phyloP scores from a whole-genome alignment of 768 basidiomycete genomes.

The Tephrocybe rancida region DNA sequence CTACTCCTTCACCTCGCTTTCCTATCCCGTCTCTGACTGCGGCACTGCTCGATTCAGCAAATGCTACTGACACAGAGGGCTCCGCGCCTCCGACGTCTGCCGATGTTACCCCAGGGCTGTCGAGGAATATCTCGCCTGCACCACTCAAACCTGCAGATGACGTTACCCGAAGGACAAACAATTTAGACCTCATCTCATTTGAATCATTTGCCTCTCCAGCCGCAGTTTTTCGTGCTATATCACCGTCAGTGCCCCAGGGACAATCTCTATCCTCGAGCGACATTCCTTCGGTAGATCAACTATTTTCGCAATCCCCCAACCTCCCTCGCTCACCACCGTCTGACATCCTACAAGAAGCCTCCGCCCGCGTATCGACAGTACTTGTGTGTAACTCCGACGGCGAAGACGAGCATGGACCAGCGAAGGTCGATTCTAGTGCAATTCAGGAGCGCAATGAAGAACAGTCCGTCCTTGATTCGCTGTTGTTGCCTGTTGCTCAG shows the following conservation, averaged over 20 bases:
- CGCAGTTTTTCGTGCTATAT: conserved; percentile 18
- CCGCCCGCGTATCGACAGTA: not conserved
- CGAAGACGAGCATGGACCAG: not conserved
- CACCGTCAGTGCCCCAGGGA: conserved; percentile 15
- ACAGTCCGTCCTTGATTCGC: not conserved
- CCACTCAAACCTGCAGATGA: not conserved
- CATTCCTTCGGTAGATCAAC: conserved; percentile 28
- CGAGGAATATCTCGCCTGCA: not conserved
- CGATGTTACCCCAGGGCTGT: not conserved
- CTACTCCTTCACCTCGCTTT: conserved; percentile 5
- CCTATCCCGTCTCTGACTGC: not conserved
- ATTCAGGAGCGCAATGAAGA: conserved; percentile 6
- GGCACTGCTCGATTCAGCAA: not conserved
- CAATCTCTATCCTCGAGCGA: conserved; percentile 3
- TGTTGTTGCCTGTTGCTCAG: conserved; percentile 1
- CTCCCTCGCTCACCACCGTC: not conserved
- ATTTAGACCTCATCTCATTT: conserved; percentile 38
- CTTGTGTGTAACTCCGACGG: not conserved
- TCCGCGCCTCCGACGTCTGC: not conserved
- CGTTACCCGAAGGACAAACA: not conserved
- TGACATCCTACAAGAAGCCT: not conserved
- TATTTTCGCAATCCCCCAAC: conserved; percentile 22
- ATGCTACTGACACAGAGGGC: not conserved
- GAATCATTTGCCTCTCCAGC: conserved; percentile 40
- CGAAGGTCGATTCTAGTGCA: not conserved